Evolutionary conservation across 1,139 yeast genomes (phyloP).

Genomic region (Kazachstania sp.): DNA sequence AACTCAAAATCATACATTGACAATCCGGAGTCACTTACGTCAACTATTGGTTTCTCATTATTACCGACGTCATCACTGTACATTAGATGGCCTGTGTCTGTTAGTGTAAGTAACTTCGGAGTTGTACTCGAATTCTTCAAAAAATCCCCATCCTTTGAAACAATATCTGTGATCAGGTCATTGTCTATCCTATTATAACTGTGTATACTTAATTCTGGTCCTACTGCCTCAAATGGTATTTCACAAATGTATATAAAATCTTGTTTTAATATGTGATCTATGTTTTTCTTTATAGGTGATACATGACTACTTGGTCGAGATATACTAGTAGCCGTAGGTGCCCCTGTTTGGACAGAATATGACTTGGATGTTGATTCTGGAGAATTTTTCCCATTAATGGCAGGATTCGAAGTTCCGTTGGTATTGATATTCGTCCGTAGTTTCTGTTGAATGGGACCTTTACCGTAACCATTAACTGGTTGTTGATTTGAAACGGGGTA

Average conservation of each 20-base stretch:
- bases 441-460: too few species aligned
- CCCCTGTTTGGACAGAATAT: too few species aligned
- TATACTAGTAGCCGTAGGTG: not conserved
- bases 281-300: too few species aligned
- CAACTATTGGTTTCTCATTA: constrained; percentile 15
- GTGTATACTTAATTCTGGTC: constrained; percentile 21
- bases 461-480: too few species aligned
- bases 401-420: too few species aligned
- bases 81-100: constrained; percentile 34
- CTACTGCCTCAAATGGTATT: constrained; percentile 20
- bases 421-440: too few species aligned
- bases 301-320: not conserved
- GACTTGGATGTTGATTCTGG: too few species aligned
- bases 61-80: constrained; percentile 9
- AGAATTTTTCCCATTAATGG: too few species aligned
- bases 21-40: constrained; percentile 45
- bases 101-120: constrained; percentile 34
- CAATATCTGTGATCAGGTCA: constrained; percentile 21
- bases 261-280: constrained; percentile 18
- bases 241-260: constrained; percentile 22
- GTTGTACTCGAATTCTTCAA: constrained; percentile 31
- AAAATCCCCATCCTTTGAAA: constrained; percentile 36
- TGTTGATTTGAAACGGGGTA: too few species aligned
- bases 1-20: constrained; percentile 77
- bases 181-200: constrained; percentile 24